phyloP scores from a whole-genome alignment of 768 basidiomycete species.

The Cytidiella melzeri region DNA sequence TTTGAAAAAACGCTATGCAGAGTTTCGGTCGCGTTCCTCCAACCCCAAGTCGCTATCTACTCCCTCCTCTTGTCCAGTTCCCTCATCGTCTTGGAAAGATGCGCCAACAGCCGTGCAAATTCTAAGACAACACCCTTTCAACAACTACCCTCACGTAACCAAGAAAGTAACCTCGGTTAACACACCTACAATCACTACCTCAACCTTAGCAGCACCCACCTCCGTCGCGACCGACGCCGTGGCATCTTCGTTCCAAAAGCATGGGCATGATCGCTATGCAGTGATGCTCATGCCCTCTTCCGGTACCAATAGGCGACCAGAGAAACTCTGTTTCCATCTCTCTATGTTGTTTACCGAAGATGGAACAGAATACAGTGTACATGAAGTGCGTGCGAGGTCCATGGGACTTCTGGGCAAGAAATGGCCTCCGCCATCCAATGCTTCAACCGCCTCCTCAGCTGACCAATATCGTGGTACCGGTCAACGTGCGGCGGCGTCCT shows the following conservation, averaged over 20 bases:
- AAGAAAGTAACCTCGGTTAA: constrained; percentile 15
- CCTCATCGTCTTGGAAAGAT: constrained; percentile 14
- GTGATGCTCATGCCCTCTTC: constrained; percentile 65
- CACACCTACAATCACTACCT: constrained; percentile 28
- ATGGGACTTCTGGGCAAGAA: constrained; percentile 82
- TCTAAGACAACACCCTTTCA: constrained; percentile 31
- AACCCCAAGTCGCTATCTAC: constrained; percentile 17
- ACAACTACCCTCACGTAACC: constrained; percentile 22
- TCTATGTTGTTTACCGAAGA: constrained; percentile 69
- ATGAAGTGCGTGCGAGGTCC: constrained; percentile 76
- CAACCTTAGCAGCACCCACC: constrained; percentile 28
- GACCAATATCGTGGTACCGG: background rate
- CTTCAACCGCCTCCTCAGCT: constrained; percentile 9
- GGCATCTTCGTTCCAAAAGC: constrained; percentile 9
- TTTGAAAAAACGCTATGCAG: constrained; percentile 73
- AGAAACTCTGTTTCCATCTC: constrained; percentile 65
- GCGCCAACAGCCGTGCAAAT: constrained; percentile 18
- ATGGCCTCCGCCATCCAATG: constrained; percentile 62
- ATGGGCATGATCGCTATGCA: constrained; percentile 48
- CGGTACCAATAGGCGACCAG: constrained; percentile 58
- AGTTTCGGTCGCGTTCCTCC: constrained; percentile 59
- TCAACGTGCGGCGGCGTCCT: constrained; percentile 16
- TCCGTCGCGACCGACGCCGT: constrained; percentile 8
- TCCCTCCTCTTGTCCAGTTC: constrained; percentile 4
- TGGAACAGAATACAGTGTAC: constrained; percentile 75